Percentiles rank a stretch among this genome's conserved stretches.
Conservation (phyloP, 352 stramenopile species). For the Globisporangium paddicum region DNA sequence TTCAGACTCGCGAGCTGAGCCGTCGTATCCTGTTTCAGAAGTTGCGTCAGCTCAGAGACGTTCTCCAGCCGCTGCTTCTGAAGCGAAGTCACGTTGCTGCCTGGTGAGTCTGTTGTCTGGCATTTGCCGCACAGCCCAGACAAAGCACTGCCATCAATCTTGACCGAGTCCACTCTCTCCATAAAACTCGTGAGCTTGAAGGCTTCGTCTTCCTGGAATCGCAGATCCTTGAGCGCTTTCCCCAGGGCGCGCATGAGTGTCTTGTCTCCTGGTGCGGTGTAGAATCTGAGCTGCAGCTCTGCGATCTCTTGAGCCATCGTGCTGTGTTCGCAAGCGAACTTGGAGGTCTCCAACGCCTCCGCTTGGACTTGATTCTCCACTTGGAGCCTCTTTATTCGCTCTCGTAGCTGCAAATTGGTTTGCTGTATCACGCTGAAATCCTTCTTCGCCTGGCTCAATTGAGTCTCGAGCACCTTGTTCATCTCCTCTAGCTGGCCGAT, state of each 20-base stretch:
- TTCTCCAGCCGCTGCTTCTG: slow-evolving; percentile 17
- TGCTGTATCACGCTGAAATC: slow-evolving; percentile 20
- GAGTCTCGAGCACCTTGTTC: slow-evolving; percentile 14
- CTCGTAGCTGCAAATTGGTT: slow-evolving; percentile 17
- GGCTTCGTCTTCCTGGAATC: slow-evolving; percentile 14
- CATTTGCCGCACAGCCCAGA: not conserved
- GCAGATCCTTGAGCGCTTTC: slow-evolving; percentile 45
- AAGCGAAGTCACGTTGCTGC: not conserved
- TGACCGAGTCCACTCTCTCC: not conserved
- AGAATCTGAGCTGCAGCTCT: slow-evolving; percentile 54
- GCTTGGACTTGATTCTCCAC: slow-evolving; percentile 8
- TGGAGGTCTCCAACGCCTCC: slow-evolving; percentile 14
- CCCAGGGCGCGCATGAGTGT: slow-evolving; percentile 45
- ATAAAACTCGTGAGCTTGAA: slow-evolving; percentile 2
- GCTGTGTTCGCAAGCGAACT: slow-evolving; percentile 26
- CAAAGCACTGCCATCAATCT: not conserved
- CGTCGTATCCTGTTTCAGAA: slow-evolving; percentile 22
- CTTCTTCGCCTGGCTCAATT: slow-evolving; percentile 17
- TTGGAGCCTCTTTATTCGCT: slow-evolving; percentile 16
- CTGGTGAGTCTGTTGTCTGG: not conserved
- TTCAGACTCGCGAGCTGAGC: slow-evolving; percentile 23
- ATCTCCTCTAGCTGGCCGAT: slow-evolving; percentile 44
- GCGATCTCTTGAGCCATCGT: slow-evolving; percentile 46
- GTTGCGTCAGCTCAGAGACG: slow-evolving; percentile 16
- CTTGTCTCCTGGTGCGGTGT: slow-evolving; percentile 32